Percentiles rank a stretch among this genome's conserved stretches.
Evolutionary conservation across 139 green algal genomes (phyloP).

Genomic region (Tetradesmus obliquus): DNA sequence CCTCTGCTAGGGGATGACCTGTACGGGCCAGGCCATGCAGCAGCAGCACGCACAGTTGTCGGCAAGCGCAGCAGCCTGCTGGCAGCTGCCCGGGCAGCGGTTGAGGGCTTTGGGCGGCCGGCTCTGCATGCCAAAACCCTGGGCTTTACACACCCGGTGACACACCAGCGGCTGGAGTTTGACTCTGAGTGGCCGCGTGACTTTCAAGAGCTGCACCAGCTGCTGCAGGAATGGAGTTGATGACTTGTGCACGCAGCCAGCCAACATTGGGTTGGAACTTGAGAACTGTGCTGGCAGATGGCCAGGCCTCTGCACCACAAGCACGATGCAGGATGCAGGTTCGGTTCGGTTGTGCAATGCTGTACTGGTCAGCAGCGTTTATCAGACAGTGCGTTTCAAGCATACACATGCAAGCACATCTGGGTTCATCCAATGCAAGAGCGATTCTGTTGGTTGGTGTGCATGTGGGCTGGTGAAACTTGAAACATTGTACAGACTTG

Average conservation of each 20-base stretch:
- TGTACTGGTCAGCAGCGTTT: too few relatives aligned
- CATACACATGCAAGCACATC: too few relatives aligned
- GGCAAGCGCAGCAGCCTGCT: conserved; percentile 40
- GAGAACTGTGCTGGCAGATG: too few relatives aligned
- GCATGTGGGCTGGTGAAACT: too few relatives aligned
- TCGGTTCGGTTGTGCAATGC: too few relatives aligned
- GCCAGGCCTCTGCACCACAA: too few relatives aligned
- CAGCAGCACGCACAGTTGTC: conserved; percentile 21
- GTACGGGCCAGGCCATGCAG: conserved; percentile 79
- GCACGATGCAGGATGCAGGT: too few relatives aligned
- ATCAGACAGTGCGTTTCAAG: too few relatives aligned
- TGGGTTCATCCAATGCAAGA: too few relatives aligned
- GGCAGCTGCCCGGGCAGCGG: background rate
- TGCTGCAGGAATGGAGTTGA: background rate
- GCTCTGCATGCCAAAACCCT: conserved; percentile 88
- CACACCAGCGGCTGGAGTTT: conserved; percentile 74
- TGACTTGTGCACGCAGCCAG: background rate
- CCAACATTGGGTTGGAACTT: too few relatives aligned
- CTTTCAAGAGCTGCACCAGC: conserved; percentile 53
- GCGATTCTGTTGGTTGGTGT: too few relatives aligned
- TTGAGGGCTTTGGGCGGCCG: conserved; percentile 67
- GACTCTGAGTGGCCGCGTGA: conserved; percentile 73
- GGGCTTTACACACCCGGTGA: conserved; percentile 82
- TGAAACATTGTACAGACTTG: too few relatives aligned
- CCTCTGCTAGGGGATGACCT: conserved; percentile 91